These are phyloP conservation scores for Picochlorum sp. DNA, from an alignment of 139 green algal genomes.

Conservation along the genomic window DNA sequence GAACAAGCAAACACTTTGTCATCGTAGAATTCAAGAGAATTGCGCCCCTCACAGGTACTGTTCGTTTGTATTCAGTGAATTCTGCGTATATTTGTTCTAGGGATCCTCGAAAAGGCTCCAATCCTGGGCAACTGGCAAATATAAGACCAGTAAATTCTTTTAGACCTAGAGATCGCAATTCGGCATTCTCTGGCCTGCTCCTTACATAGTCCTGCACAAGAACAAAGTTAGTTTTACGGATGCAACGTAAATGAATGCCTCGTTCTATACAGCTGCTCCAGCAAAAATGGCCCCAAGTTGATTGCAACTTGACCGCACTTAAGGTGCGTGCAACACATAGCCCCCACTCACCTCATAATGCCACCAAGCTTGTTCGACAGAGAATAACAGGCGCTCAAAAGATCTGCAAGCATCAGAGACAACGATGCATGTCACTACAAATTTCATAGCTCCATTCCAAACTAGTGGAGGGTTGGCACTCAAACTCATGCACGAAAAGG, in stretches of 20 bases:
- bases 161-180: conserved; percentile 11
- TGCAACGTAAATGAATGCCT: no score
- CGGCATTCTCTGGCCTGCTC: conserved; percentile 3
- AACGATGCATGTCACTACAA: not conserved
- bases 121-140: conserved; percentile 54
- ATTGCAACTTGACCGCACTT: not conserved
- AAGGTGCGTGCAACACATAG: not conserved
- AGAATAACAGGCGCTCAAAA: conserved; percentile 82
- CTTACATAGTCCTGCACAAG: conserved; percentile 25
- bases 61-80: conserved; percentile 83
- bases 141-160: conserved; percentile 64
- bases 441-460: not conserved
- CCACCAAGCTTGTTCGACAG: conserved; percentile 92
- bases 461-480: not conserved
- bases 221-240: no score
- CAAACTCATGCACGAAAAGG: not conserved
- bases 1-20: conserved; percentile 77
- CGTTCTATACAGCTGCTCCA: no score
- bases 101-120: conserved; percentile 41
- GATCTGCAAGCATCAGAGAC: conserved; percentile 34
- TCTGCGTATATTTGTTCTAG: conserved; percentile 63
- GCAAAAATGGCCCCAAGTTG: no score
- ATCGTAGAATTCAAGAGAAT: conserved; percentile 77
- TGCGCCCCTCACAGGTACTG: conserved; percentile 62
- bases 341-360: conserved; percentile 89